Base-by-base conservation (phyloP, 2,329 filamentous ascomycete genomes). In the Paracamarosporium sp. region DNA sequence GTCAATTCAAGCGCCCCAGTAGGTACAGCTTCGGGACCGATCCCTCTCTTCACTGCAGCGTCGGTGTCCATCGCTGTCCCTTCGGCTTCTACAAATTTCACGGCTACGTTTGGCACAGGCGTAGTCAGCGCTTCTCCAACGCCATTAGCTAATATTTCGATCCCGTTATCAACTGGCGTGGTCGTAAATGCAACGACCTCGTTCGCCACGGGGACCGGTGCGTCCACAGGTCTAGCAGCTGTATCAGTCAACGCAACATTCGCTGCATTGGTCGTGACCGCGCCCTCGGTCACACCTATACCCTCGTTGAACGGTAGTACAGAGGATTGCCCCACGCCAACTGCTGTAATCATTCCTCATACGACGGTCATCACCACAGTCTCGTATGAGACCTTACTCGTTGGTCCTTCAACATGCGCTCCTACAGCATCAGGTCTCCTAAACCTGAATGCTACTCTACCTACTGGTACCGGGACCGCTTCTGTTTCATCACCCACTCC, bases 161-260 rank as follows among this genome's bases (percentile, higher is more conserved):
- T 55, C 13, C 40, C 50, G 3, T 27, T 59, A 4, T 56, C 44
- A 8, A 56, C 47, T 24, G 46, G 43, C 9, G 40, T 17, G 8
- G 27, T 36, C 17, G 3, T 31, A 4, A 43, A 50, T 24, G 33
- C 5, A 13, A 55, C 31, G 4, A 20, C 43, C 15, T 28, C 50
- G 33, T 50, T 48, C 25, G 31, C 41, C 24, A 43, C 12, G 15
- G 53, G 33, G 22, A 33, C 31, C 20, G 38, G 20, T 11, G 51
- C 52, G 7, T 50, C 35, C 17, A n/a, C 22, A 22, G 48, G 50
- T 8, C 33, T 41, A 28, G 40, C 17, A 30, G 28, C 41, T 31
- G 20, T 15, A 15, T 36, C 38, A 8, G 31, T 62, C 22, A 61
- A 61, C 33, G 46, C 50, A 13, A 57, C 57, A n/a, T 15, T 57